Evolutionary conservation across 192 early-diverging fungal genomes (phyloP), one percentile per base, ranked within the genome.

Genomic region (Jimgerdemannia lactiflua): DNA sequence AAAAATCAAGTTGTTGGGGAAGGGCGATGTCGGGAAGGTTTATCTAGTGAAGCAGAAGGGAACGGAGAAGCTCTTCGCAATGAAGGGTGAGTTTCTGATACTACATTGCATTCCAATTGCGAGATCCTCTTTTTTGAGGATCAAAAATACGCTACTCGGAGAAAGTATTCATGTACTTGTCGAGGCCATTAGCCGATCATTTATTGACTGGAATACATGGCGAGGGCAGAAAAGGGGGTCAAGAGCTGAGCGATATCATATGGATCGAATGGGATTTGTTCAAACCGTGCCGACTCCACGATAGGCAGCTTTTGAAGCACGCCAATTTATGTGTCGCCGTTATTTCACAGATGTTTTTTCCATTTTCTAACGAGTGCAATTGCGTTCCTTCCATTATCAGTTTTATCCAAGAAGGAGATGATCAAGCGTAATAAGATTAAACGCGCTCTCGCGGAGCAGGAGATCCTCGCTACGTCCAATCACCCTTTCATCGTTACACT

Each of bases 351-450:
- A 0, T 29, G 29, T 29, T 29, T 29, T 29, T 29, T 29, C 1
- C 29, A 29, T 29, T 29, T 29, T 29, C 29, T 29, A 29, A 29
- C 29, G 29, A 29, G 29, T 29, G 29, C 29, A 29, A 29, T 29
- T 29, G 66, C 14, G 29, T 59, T 75, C 43, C 0, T 44, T 71
- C 40, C 66, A 43, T 11, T 10, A 9, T 39, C 39, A 89, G 88
- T 89, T 41, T 70, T 87, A 70, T 94, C 93, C 39, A 99, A 99
- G 86, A 84, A 88, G 69, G 98, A 98, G 81, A 99, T 99, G 97
- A 92, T 99, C 72, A 96, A 95, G 74, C 91, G 97, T 54, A 97
- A 99, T 85, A 99, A 99, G 86, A 94, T 99, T 79, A 97, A 98
- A 78, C 90, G 98, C 39, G 97, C 97, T 41, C 86, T 99, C 67